Percentiles rank a stretch among this genome's conserved stretches.
Conservation (phyloP, 176 grass and related monocot species). For the Cenchrus americanus region DNA sequence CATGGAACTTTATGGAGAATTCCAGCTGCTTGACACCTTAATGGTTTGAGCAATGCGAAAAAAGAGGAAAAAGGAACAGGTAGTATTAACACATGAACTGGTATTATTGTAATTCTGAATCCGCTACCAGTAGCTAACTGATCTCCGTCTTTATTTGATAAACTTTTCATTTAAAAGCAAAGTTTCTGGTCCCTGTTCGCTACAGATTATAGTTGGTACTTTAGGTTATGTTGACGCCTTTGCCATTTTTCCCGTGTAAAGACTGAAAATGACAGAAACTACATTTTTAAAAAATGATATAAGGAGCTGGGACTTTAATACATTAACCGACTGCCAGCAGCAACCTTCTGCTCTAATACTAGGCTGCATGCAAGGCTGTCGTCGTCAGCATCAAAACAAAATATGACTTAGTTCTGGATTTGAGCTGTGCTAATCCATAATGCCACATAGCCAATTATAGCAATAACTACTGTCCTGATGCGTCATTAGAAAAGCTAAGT, state of each 20-base stretch:
- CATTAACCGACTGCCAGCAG: neutral
- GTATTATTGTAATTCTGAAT: neutral
- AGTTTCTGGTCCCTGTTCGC: neutral
- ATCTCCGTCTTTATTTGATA: neutral
- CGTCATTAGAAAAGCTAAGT: conserved; percentile 32
- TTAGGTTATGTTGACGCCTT: neutral
- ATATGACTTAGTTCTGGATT: neutral
- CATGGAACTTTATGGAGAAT: neutral
- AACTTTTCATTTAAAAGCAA: neutral
- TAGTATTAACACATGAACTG: neutral
- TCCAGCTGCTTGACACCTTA: neutral
- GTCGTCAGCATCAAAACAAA: conserved; percentile 1
- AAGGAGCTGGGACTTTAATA: too few species aligned
- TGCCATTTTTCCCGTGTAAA: neutral
- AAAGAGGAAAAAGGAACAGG: neutral
- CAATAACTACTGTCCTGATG: neutral
- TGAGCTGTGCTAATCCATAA: neutral
- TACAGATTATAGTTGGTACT: neutral
- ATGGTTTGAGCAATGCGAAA: neutral
- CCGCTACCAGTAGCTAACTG: neutral
- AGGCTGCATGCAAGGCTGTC: neutral
- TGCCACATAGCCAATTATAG: neutral
- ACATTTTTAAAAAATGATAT: neutral
- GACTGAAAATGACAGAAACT: neutral
- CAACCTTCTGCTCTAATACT: neutral